Evolutionary conservation across 345 rosid species (phyloP), one percentile per base, ranked within the genome.

Genomic region (Ailanthus altissimus): DNA sequence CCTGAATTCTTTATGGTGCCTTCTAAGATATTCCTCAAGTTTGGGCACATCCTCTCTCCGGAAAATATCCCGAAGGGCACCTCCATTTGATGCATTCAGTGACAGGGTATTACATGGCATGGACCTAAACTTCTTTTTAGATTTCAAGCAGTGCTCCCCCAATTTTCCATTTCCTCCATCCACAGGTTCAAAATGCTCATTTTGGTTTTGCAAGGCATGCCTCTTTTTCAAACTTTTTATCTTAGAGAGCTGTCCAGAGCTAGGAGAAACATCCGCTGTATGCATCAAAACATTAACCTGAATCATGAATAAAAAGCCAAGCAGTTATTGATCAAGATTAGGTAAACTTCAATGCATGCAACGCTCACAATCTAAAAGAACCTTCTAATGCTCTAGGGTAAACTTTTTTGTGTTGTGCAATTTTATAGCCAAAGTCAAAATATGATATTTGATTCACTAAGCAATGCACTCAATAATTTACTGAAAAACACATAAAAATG

Each of bases 271-370:
- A 49, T 86, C 83, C 54, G 91, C 81, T 0, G 84, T 85, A 81
- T 91, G 93, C 20, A 85, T 85, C 74, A 91, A 75, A 68, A 91
- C 81, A 82, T 91, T 86, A 59, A 91, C 93, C 94, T 90, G 81
- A 72, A 73, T 46, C 62, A 38, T 45, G 32, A 45, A 66, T 3
- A 62, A 73, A 51, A 14, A 68, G 47, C 26, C 51, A 53, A 18
- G 61, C 3, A 42, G 53, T 42, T 18, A 57, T 20, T 45, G 47
- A 40, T 20, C 5, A 64, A 12, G 16, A 2, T 36, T 64, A n/a
- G n/a, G 46, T 20, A 64, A 67, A 45, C 70, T 13, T 10, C 69
- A 65, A 8, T 13, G 12, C 9, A 15, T 62, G 43, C 16, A 56
- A 67, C 11, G 15, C 8, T 21, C 45, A 28, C 10, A 43, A 47